phyloP scores from a whole-genome alignment of 2,329 filamentous ascomycete species.

The Mycosphaerella sp. region DNA sequence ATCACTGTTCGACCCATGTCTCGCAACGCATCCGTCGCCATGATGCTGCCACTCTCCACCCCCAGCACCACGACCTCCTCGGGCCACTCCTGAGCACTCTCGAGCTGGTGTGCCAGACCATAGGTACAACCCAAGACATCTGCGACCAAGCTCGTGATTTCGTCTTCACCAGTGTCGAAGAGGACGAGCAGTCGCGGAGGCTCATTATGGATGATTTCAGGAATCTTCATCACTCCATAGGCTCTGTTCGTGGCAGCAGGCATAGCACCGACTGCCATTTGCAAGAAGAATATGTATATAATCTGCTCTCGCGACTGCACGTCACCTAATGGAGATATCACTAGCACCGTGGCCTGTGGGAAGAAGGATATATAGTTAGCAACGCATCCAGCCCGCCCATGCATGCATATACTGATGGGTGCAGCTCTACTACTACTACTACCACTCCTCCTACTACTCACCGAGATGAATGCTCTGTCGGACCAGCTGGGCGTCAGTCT shows the following conservation, averaged over 20 bases:
- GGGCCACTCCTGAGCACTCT: slow-evolving; percentile 49
- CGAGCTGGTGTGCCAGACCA: slow-evolving; percentile 52
- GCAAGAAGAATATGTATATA: slow-evolving; percentile 4
- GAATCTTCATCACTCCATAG: slow-evolving; percentile 29
- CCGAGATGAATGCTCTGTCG: slow-evolving; percentile 27
- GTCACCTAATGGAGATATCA: slow-evolving; percentile 32
- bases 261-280: slow-evolving; percentile 14
- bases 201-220: slow-evolving; percentile 31
- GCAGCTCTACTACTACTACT: not conserved
- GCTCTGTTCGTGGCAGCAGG: slow-evolving; percentile 21
- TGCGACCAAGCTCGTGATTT: slow-evolving; percentile 67
- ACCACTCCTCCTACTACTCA: not conserved
- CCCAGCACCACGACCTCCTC: slow-evolving; percentile 59
- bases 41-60: slow-evolving; percentile 52
- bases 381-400: not conserved
- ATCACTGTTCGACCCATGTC: slow-evolving; percentile 58
- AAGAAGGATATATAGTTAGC: slow-evolving; percentile 2
- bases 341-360: slow-evolving; percentile 28
- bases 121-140: slow-evolving; percentile 72
- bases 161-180: slow-evolving; percentile 64
- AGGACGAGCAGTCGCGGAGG: slow-evolving; percentile 49
- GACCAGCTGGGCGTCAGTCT: slow-evolving; percentile 25
- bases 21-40: slow-evolving; percentile 52
- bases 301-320: slow-evolving; percentile 17
- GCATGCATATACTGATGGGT: not conserved